A percentile compares a stretch with the other conserved stretches of the same genome.
Conservation (phyloP, 192 early-diverging fungal genomes). For the Backusella sp. region DNA sequence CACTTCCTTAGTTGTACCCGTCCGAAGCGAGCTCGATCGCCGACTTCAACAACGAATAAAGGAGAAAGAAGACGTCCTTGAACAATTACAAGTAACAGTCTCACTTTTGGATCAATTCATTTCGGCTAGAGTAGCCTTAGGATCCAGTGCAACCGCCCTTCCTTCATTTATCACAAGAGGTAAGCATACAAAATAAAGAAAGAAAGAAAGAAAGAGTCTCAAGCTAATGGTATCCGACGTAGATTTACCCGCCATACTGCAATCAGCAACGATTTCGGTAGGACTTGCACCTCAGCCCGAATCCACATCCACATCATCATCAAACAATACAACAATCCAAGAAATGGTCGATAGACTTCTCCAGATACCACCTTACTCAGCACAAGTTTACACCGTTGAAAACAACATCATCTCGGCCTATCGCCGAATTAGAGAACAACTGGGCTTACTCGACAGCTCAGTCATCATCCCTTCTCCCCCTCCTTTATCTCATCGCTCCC, state of each 20-base stretch:
- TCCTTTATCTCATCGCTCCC: neutral
- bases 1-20: neutral
- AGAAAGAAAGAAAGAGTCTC: too few relatives aligned
- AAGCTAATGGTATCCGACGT: neutral
- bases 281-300: neutral
- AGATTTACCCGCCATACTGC: slow-evolving; percentile 18
- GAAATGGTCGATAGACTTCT: slow-evolving; percentile 16
- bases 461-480: slow-evolving; percentile 11
- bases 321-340: slow-evolving; percentile 8
- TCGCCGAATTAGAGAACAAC: slow-evolving; percentile 22
- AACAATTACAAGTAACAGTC: slow-evolving; percentile 16
- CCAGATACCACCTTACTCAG: slow-evolving; percentile 21
- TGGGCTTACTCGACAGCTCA: slow-evolving; percentile 5
- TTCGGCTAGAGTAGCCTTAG: slow-evolving; percentile 11
- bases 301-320: neutral
- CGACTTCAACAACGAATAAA: slow-evolving; percentile 11
- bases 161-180: slow-evolving; percentile 22
- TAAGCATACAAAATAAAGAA: neutral
- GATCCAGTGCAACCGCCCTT: neutral
- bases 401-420: slow-evolving; percentile 16
- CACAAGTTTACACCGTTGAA: slow-evolving; percentile 14
- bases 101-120: slow-evolving; percentile 24
- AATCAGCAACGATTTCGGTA: slow-evolving; percentile 5
- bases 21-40: slow-evolving; percentile 15
- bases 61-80: slow-evolving; percentile 23